These are phyloP conservation scores for Xylaria sp. DNA, from an alignment of 2,329 filamentous ascomycete genomes.

Conservation along the genomic window DNA sequence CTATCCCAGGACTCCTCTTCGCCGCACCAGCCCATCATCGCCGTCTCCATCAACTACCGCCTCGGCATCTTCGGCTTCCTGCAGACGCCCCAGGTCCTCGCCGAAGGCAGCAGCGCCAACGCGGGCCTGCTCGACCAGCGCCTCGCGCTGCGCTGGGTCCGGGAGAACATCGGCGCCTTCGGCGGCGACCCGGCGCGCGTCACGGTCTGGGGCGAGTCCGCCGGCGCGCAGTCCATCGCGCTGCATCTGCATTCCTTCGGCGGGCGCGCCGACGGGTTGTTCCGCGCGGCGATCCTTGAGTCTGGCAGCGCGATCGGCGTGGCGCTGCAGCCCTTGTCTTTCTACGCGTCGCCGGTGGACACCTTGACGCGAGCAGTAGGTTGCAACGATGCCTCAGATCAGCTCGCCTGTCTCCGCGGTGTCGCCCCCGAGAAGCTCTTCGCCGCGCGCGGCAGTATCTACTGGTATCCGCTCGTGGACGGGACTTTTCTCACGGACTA, in stretches of 20 bases:
- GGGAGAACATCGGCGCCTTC: constrained; percentile 53
- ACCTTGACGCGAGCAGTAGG: constrained; percentile 51
- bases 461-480: constrained; percentile 59
- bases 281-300: constrained; percentile 63
- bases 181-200: constrained; percentile 47
- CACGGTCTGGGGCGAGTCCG: constrained; percentile 56
- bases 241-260: constrained; percentile 65
- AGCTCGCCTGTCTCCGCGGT: constrained; percentile 52
- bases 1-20: constrained; percentile 61
- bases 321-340: constrained; percentile 48
- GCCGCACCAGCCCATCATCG: constrained; percentile 58
- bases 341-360: constrained; percentile 50
- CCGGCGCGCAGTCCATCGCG: constrained; percentile 55
- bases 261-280: constrained; percentile 64
- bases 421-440: constrained; percentile 49
- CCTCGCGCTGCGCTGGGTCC: constrained; percentile 58
- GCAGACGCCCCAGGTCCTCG: constrained; percentile 24
- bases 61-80: constrained; percentile 52
- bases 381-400: constrained; percentile 50
- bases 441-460: constrained; percentile 49
- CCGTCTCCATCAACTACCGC: constrained; percentile 52
- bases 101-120: constrained; percentile 24
- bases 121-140: constrained; percentile 60
- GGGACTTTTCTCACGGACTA: constrained; percentile 59
- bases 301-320: constrained; percentile 56